Evolutionary conservation across 352 stramenopile species (phyloP).

Genomic region (Ochromonadaceae sp.): DNA sequence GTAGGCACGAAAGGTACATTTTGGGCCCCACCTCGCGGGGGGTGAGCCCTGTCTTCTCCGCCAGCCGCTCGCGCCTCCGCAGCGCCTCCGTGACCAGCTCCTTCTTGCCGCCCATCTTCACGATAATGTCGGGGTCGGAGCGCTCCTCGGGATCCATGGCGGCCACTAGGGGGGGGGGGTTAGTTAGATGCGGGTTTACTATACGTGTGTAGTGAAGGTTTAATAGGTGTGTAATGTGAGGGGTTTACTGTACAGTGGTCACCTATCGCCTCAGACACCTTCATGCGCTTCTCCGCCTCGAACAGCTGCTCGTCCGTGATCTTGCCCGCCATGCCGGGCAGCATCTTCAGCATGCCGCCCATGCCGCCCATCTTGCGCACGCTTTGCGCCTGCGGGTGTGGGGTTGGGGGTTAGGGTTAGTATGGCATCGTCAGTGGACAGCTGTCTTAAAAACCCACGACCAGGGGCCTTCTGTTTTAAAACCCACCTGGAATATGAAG

Average conservation of each 20-base stretch:
- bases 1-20: not conserved
- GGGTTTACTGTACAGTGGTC: too few relatives aligned
- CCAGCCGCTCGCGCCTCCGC: conserved; percentile 40
- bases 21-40: conserved; percentile 41
- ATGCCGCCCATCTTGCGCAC: conserved; percentile 38
- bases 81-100: too few relatives aligned
- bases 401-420: not conserved
- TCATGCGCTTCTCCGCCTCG: conserved; percentile 41
- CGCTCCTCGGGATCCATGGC: conserved; percentile 54
- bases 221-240: too few relatives aligned
- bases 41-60: conserved; percentile 37
- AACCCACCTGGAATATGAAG: too few relatives aligned
- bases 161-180: too few relatives aligned
- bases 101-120: too few relatives aligned
- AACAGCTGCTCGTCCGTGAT: conserved; percentile 39
- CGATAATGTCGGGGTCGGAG: conserved; percentile 42
- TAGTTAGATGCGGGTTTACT: too few relatives aligned
- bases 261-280: conserved; percentile 48
- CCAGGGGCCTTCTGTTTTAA: conserved; percentile 39
- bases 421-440: not conserved
- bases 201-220: too few relatives aligned
- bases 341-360: conserved; percentile 54
- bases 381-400: not conserved
- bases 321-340: conserved; percentile 51
- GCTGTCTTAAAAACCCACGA: not conserved